phyloP scores from a whole-genome alignment of 225 moss, liverwort and hornwort genomes.

The Straminergon stramineum region DNA sequence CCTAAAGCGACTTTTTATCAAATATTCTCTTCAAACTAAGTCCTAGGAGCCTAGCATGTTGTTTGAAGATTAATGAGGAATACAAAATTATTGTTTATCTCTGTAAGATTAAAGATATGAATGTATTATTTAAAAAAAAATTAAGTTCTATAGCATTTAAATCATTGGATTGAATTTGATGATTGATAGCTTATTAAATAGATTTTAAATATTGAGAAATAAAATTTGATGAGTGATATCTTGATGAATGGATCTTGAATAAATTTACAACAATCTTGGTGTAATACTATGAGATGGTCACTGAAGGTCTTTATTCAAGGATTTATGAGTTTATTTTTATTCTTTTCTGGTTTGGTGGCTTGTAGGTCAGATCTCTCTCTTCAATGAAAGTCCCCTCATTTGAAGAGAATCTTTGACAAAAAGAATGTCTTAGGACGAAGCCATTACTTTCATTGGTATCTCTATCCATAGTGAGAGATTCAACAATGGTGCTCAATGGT shows the following conservation, averaged over 20 bases:
- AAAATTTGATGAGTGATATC: not conserved
- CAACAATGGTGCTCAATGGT: not conserved
- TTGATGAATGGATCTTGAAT: not conserved
- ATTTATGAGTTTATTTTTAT: not conserved
- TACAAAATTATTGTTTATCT: not conserved
- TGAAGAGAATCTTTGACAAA: not conserved
- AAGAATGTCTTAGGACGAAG: not conserved
- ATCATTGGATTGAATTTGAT: not conserved
- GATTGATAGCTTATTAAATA: too few species aligned
- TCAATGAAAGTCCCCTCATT: not conserved
- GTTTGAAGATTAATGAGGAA: not conserved
- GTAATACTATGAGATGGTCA: not conserved
- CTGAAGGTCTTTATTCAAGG: not conserved
- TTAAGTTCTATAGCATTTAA: not conserved
- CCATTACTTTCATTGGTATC: too few species aligned
- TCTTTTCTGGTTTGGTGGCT: not conserved
- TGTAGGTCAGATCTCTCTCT: rapidly evolving
- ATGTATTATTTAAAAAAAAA: not conserved
- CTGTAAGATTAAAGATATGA: not conserved
- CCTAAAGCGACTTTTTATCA: not conserved
- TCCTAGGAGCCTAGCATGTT: too few species aligned
- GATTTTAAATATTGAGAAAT: not conserved
- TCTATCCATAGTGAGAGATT: not conserved
- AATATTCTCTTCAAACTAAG: not conserved
- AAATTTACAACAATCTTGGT: not conserved